Evolutionary conservation across 306 rosid species (phyloP).

Genomic region (Prosopis cineraria): DNA sequence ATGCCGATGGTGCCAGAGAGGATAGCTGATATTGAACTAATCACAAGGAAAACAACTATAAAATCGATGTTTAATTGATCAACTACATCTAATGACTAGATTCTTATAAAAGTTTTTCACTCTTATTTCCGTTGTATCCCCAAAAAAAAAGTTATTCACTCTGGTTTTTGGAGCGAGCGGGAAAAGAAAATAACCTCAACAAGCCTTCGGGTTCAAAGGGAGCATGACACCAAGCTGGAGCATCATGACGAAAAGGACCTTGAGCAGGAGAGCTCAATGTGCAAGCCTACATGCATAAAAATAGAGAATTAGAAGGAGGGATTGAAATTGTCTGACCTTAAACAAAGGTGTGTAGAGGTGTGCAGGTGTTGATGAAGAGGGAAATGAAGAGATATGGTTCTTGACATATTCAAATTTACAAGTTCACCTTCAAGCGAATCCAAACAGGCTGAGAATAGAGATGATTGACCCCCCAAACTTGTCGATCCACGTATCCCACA

Average conservation of each 20-base stretch:
- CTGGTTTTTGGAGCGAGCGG: background rate
- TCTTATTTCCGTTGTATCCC: no score
- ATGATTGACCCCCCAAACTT: conserved; percentile 89
- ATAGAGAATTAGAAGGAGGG: background rate
- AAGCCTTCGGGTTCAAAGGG: conserved; percentile 94
- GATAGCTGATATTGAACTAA: conserved; percentile 75
- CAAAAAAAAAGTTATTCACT: no score
- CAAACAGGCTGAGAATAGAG: conserved; percentile 83
- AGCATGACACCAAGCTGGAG: conserved; percentile 80
- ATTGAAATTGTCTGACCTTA: background rate
- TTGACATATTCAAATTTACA: background rate
- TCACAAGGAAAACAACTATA: conserved; percentile 5
- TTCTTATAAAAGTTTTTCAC: background rate
- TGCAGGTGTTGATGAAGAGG: background rate
- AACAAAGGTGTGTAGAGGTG: no score
- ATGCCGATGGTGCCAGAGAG: conserved; percentile 80
- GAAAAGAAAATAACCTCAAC: conserved; percentile 52
- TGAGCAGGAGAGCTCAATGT: conserved; percentile 51
- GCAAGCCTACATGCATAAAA: conserved; percentile 54
- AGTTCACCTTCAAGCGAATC: conserved; percentile 66
- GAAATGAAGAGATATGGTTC: background rate
- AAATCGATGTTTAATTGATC: background rate
- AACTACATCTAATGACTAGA: background rate
- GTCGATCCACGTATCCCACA: conserved; percentile 82
- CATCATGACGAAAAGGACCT: conserved; percentile 57